phyloP scores from a whole-genome alignment of 2,329 filamentous ascomycete genomes.

The Fusarium incarnatum region DNA sequence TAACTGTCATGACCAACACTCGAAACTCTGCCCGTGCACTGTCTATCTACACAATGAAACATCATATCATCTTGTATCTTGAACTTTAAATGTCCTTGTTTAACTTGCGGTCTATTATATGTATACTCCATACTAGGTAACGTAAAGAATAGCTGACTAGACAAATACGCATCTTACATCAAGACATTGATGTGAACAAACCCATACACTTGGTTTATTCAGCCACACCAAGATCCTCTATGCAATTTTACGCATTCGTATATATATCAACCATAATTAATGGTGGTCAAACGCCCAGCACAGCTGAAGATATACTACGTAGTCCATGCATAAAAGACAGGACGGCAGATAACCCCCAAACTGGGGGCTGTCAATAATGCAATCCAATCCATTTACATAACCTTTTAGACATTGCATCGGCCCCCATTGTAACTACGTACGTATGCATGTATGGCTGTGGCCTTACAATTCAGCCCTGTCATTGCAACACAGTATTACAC shows the following conservation, averaged over 20 bases:
- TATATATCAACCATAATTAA: background rate
- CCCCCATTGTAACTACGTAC: slow-evolving; percentile 3
- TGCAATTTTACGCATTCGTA: background rate
- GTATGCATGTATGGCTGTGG: background rate
- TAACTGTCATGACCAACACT: background rate
- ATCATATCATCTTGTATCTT: background rate
- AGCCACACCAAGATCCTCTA: background rate
- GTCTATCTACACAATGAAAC: background rate
- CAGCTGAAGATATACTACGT: slow-evolving; percentile 8
- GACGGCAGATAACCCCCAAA: slow-evolving; percentile 3
- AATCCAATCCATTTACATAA: slow-evolving; percentile 1
- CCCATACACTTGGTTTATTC: background rate
- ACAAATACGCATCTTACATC: background rate
- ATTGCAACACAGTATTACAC: background rate
- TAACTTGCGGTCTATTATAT: background rate
- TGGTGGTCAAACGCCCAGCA: background rate
- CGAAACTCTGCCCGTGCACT: background rate
- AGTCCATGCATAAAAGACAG: background rate
- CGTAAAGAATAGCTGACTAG: background rate
- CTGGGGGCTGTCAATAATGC: slow-evolving; percentile 9
- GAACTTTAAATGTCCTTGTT: background rate
- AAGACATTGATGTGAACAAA: background rate
- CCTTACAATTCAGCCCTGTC: background rate
- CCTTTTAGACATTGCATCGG: background rate
- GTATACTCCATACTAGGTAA: background rate